Base-by-base conservation (phyloP, 1,139 yeast species). In the Hyphopichia burtonii region DNA sequence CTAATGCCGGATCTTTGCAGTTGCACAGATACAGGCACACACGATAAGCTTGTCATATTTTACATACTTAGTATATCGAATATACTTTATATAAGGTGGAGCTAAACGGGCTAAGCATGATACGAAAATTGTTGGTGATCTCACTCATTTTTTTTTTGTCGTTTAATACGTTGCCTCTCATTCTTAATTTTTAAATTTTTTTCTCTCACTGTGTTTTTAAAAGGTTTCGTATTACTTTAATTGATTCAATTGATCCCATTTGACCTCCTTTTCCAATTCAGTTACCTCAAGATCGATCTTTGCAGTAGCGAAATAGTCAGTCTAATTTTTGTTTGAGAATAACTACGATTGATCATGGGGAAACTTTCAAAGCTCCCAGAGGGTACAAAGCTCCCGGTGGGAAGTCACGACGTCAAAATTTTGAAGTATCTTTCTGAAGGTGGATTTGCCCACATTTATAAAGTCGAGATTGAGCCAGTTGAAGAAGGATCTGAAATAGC, bases 391-490 rank as follows among this genome's bases (percentile, higher is more conserved):
- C 66, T 74, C 44, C 65, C 66, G 32, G 79, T 74, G 37, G 79
- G 79, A 7, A 58, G 63, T 42, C 79, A 73, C 50, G 49, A 58
- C 39, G 74, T 65, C 27, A 62, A 64, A 16, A 55, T 73, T 22
- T 52, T 63, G 35, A 57, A 65, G 41, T 74, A 68, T 49, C 64
- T 74, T 33, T 70, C 76, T 17, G 78, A 70, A 48, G 79, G 79
- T 22, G 78, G 78, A 44, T 77, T 70, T 55, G 78, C 79, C 42
- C 77, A 73, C 48, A 83, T 85, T 23, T 85, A 85, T 55, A 68
- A 76, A 37, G 86, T 80, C 15, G 65, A 65, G 41, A 76, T 80
- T 47, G 76, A 68, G 14, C 74, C 76, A 4, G 40, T 45, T 15
- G 71, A 66, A 43, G 55, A 63, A 31, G 71, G 58, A 23, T 47